These are phyloP conservation scores for Psilocybe azurescens DNA, from an alignment of 768 basidiomycete genomes.

Conservation along the genomic window DNA sequence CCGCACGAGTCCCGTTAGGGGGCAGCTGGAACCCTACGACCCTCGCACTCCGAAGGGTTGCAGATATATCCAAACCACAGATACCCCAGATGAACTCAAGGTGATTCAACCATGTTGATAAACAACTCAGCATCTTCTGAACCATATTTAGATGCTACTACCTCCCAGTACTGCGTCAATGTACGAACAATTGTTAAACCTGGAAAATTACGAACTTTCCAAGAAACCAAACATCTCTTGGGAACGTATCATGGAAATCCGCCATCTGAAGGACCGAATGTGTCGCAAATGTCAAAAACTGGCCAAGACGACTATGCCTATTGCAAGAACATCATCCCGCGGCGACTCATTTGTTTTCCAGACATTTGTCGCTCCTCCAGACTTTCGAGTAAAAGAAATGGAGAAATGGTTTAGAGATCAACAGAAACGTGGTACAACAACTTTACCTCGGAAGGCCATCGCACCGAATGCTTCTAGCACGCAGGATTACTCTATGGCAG, in stretches of 20 bases:
- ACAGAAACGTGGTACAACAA: slow-evolving; percentile 43
- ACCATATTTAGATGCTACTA: slow-evolving; percentile 57
- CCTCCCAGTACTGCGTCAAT: slow-evolving; percentile 70
- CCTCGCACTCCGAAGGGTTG: slow-evolving; percentile 60
- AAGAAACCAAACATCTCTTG: slow-evolving; percentile 62
- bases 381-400: slow-evolving; percentile 81
- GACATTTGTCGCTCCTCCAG: slow-evolving; percentile 69
- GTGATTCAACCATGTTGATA: slow-evolving; percentile 34
- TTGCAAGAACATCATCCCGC: slow-evolving; percentile 41
- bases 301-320: slow-evolving; percentile 44
- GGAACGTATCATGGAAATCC: slow-evolving; percentile 75
- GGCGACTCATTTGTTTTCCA: slow-evolving; percentile 57
- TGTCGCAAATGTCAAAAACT: slow-evolving; percentile 78
- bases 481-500: slow-evolving; percentile 20
- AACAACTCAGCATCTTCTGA: background rate
- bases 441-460: slow-evolving; percentile 30
- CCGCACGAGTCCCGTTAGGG: slow-evolving; percentile 70
- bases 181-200: slow-evolving; percentile 68
- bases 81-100: slow-evolving; percentile 78
- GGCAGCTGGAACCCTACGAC: slow-evolving; percentile 76
- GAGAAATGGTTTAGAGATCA: slow-evolving; percentile 76
- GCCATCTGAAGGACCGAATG: slow-evolving; percentile 83
- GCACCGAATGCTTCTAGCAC: slow-evolving; percentile 19
- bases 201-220: slow-evolving; percentile 64
- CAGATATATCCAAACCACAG: slow-evolving; percentile 77